Conservation (phyloP, 495 filamentous ascomycete genomes). For the Friedmanniomyces simplex region DNA sequence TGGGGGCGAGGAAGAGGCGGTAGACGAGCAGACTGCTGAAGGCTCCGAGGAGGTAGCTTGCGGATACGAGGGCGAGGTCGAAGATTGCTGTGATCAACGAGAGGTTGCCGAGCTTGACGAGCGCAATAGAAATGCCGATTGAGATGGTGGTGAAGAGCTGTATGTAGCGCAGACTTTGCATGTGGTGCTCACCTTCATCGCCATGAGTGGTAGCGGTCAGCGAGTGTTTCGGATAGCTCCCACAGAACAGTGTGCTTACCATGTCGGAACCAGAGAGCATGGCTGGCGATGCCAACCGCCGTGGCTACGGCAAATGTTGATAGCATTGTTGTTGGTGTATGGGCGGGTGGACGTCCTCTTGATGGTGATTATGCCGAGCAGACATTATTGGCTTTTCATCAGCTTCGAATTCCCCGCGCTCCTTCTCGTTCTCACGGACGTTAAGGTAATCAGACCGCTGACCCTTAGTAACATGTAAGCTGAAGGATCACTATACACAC, state of each 20-base stretch:
- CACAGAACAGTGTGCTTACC: background rate
- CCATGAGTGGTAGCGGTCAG: too few species aligned
- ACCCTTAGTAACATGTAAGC: too few species aligned
- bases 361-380: too few species aligned
- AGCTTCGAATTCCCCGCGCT: too few species aligned
- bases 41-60: slow-evolving; percentile 21
- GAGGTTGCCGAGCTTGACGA: background rate
- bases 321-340: background rate
- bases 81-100: background rate
- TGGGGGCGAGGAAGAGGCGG: slow-evolving; percentile 36
- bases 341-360: too few species aligned
- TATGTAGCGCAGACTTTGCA: background rate
- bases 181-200: slow-evolving; percentile 4
- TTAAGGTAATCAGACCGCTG: too few species aligned
- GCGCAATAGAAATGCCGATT: background rate
- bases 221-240: too few species aligned
- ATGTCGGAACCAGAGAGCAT: slow-evolving; percentile 11
- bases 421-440: too few species aligned
- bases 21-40: slow-evolving; percentile 39
- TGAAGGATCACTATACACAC: too few species aligned
- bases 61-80: background rate
- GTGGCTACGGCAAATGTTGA: background rate
- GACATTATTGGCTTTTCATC: too few species aligned
- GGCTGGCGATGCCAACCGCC: background rate
- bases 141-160: background rate